Percentiles rank a stretch among this genome's conserved stretches.
These are phyloP conservation scores for Collybiopsis luxurians DNA, from an alignment of 768 basidiomycete genomes.

Conservation along the genomic window DNA sequence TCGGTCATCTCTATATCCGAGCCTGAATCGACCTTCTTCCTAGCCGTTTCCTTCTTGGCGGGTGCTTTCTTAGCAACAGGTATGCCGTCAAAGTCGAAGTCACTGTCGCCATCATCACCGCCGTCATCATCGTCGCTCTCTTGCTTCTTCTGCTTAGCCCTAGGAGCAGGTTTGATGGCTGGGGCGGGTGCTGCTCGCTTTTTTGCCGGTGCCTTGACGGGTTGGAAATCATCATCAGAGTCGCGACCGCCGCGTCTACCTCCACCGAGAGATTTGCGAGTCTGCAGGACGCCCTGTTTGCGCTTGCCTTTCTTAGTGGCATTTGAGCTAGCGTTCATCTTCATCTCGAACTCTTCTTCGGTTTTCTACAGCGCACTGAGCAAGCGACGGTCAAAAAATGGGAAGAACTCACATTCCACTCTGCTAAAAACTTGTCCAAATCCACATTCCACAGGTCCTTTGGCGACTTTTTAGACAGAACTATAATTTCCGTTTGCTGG, in stretches of 20 bases:
- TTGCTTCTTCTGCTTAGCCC: background rate
- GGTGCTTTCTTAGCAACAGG: slow-evolving; percentile 15
- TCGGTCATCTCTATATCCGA: slow-evolving; percentile 39
- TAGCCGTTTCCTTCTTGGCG: slow-evolving; percentile 15
- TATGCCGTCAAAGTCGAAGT: slow-evolving; percentile 22
- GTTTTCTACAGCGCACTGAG: background rate
- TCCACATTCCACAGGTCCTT: slow-evolving; percentile 89
- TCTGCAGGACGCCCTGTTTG: slow-evolving; percentile 39
- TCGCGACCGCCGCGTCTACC: slow-evolving; percentile 20
- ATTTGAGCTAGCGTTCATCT: slow-evolving; percentile 35
- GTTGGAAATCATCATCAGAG: slow-evolving; percentile 46
- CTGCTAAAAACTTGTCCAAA: slow-evolving; percentile 75
- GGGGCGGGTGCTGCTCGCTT: slow-evolving; percentile 36
- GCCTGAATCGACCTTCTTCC: slow-evolving; percentile 22
- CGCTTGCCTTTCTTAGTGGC: slow-evolving; percentile 45
- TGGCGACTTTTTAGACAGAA: slow-evolving; percentile 73
- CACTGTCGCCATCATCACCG: slow-evolving; percentile 25
- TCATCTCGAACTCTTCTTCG: slow-evolving; percentile 42
- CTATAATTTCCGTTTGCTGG: slow-evolving; percentile 80
- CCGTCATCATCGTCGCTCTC: slow-evolving; percentile 19
- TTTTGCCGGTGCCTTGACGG: slow-evolving; percentile 38
- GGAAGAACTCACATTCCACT: slow-evolving; percentile 72
- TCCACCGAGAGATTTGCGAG: slow-evolving; percentile 47
- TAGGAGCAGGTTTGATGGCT: background rate
- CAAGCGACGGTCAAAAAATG: background rate